Evolutionary conservation across 805 yeast species (phyloP).

Genomic region (Ogataea chonburiensis): DNA sequence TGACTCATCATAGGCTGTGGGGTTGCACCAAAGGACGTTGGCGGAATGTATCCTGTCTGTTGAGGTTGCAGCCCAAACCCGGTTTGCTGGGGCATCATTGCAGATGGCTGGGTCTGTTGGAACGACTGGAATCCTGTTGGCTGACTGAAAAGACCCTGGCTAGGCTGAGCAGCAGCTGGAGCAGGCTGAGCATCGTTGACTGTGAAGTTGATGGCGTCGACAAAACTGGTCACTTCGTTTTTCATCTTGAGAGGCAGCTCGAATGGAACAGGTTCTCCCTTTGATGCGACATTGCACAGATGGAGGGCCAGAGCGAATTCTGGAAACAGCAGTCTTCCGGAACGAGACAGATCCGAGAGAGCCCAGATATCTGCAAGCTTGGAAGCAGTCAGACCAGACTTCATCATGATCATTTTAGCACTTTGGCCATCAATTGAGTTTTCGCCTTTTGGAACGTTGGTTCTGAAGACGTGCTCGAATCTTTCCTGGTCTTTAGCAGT

Average conservation of each 20-base stretch:
- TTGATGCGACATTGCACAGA: conserved; percentile 72
- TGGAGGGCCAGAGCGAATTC: conserved; percentile 93
- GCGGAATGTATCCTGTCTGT: conserved; percentile 9
- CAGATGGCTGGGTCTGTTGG: conserved; percentile 43
- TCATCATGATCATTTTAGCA: conserved; percentile 75
- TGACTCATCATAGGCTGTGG: too few relatives aligned
- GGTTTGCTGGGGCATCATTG: conserved; percentile 27
- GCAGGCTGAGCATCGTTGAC: conserved; percentile 50
- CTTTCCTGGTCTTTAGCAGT: conserved; percentile 82
- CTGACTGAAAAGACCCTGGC: conserved; percentile 14
- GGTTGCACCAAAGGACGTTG: conserved; percentile 6
- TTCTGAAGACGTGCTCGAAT: conserved; percentile 79
- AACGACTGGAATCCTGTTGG: conserved; percentile 14
- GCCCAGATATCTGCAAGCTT: conserved; percentile 88
- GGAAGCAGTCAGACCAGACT: conserved; percentile 73
- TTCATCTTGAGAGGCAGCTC: conserved; percentile 67
- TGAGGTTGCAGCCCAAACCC: conserved; percentile 10
- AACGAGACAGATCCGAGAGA: conserved; percentile 80
- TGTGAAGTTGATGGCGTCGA: conserved; percentile 80
- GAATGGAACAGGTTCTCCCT: conserved; percentile 76
- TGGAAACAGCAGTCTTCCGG: conserved; percentile 85
- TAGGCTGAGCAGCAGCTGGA: neutral
- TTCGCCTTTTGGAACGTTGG: conserved; percentile 73
- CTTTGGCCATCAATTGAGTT: conserved; percentile 65
- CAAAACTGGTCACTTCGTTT: conserved; percentile 85